Base-by-base conservation (phyloP, 1,139 yeast genomes). In the Geotrichum aggregatum region DNA sequence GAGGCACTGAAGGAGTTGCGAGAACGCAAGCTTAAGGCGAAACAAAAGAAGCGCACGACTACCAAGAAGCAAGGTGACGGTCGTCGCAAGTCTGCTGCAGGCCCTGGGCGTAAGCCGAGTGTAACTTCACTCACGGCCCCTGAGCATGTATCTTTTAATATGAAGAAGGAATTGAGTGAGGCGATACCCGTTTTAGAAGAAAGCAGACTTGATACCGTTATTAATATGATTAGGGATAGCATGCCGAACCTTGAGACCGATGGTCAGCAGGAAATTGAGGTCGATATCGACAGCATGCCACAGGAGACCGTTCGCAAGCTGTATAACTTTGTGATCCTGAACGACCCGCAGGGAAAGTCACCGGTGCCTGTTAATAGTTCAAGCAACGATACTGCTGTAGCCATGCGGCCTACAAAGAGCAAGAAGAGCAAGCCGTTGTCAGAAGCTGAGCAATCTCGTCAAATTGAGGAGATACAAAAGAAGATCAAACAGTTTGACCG, bases 91-190 rank as follows among this genome's bases (percentile, higher is more conserved):
- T 52, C 58, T 30, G 55, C 52, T 18, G 57, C 58, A 31, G 24
- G 44, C 8, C 38, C 57, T 34, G 53, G 55, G 45, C 30, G 54
- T 26, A 53, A 42, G 22, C 61, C 58, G 55, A 49, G 56, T 30
- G 34, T 16, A 16, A 55, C 52, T 18, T 55, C 56, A 28, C 54
- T 52, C 41, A 35, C 55, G 24, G 57, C 56, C 16, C 38, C 47
- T 16, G 60, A 58, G 39, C 69, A 58, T 52, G 66, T 66, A 54
- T 87, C 96, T 0, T 92, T 87, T 67, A 98, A 91, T 66, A 91
- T 92, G 98, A 92, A 94, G 77, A 87, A 88, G 67, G 95, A 88
- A 68, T 84, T 94, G 54, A 82, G 92, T 53, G 97, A 89, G 65
- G 82, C 83, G 63, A 92, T 92, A 65, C 83, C 81, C 56, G 62